Conservation (phyloP, 176 grass and related monocot genomes). For the Elaeis guineensis region DNA sequence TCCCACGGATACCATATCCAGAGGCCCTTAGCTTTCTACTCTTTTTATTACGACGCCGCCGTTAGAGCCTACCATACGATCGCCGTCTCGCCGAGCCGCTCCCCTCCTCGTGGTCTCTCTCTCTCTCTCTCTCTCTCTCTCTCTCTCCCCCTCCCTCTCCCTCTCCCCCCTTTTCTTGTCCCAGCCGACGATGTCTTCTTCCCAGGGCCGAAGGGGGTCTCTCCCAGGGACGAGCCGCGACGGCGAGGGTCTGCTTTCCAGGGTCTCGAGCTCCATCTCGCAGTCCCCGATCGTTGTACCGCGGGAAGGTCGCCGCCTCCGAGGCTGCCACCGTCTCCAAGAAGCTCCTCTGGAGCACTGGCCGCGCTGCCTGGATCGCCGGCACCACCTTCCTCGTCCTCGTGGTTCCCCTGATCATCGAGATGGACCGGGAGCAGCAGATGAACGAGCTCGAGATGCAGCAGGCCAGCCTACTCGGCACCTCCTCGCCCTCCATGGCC, state of each 20-base stretch:
- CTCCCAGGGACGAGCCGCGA: conserved; percentile 12
- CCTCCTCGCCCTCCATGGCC: conserved; percentile 15
- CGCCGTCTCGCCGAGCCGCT: no score
- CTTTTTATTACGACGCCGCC: no score
- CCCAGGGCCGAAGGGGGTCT: conserved; percentile 25
- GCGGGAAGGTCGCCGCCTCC: conserved; percentile 28
- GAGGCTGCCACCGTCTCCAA: conserved; percentile 29
- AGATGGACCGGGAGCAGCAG: conserved; percentile 79
- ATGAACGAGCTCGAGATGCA: conserved; percentile 78
- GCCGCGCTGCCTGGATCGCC: conserved; percentile 80
- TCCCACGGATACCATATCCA: no score
- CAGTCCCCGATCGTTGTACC: conserved; percentile 32
- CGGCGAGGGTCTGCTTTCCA: conserved; percentile 37
- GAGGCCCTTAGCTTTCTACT: no score
- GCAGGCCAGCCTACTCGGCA: conserved; percentile 54
- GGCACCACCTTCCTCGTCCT: conserved; percentile 84
- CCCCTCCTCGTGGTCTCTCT: no score
- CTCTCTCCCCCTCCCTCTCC: no score
- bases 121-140: no score
- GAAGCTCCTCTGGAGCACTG: conserved; percentile 78
- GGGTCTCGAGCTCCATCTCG: conserved; percentile 26
- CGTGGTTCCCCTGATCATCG: conserved; percentile 76
- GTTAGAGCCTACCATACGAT: no score
- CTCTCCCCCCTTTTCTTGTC: no score
- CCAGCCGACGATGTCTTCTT: conserved; percentile 19